A percentile compares a stretch with the other conserved stretches of the same genome.
These are phyloP conservation scores for Eucommia ulmoides DNA, from an alignment of 257 asterid genomes.

Conservation along the genomic window DNA sequence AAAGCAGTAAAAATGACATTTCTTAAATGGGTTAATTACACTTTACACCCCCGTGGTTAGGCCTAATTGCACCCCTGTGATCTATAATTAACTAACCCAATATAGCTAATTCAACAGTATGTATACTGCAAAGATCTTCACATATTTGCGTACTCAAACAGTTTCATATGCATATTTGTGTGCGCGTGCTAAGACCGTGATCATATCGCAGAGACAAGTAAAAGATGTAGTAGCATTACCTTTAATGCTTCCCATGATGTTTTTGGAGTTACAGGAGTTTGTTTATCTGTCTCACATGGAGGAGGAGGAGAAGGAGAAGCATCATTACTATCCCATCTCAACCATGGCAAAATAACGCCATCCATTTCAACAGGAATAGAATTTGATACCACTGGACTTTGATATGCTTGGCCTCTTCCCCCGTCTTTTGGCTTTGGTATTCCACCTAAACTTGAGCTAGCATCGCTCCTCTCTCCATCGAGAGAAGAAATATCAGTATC, in stretches of 20 bases:
- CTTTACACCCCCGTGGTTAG: too few relatives aligned
- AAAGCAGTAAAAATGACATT: too few relatives aligned
- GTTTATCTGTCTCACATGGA: conserved; percentile 18
- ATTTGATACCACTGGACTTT: conserved; percentile 32
- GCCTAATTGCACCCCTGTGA: neutral
- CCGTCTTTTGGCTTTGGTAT: conserved; percentile 28
- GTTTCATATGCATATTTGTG: neutral
- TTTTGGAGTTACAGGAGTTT: conserved; percentile 37
- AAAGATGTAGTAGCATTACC: conserved; percentile 19
- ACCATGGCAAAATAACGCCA: conserved; percentile 75
- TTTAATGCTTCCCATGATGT: conserved; percentile 21
- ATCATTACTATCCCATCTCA: conserved; percentile 77
- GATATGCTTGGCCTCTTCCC: conserved; percentile 26
- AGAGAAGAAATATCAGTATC: conserved; percentile 87
- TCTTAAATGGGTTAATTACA: too few relatives aligned
- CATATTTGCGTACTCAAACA: neutral
- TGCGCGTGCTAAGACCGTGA: neutral
- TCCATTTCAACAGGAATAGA: conserved; percentile 45
- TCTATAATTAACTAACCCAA: neutral
- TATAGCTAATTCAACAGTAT: neutral
- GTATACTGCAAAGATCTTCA: neutral
- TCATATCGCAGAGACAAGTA: neutral
- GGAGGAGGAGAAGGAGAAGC: conserved; percentile 14
- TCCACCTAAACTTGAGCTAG: conserved; percentile 59
- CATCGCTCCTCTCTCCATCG: conserved; percentile 93